Conservation (phyloP, 352 stramenopile genomes). For the Phytophthora multivora region DNA sequence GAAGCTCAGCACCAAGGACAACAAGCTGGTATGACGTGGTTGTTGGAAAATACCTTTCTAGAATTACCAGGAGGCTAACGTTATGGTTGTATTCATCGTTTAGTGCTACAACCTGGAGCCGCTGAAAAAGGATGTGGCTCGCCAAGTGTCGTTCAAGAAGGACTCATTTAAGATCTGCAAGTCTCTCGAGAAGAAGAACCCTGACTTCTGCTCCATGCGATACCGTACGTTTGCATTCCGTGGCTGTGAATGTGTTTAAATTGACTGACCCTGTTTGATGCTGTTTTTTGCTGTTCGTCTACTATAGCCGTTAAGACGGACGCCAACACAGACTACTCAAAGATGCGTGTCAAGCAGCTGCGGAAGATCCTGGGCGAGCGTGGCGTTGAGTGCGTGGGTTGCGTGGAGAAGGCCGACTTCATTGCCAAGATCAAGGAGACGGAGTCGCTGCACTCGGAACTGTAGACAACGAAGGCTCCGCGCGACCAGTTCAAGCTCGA, state of each 20-base stretch:
- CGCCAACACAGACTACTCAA: constrained; percentile 94
- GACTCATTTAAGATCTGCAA: constrained; percentile 94
- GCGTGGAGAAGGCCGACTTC: constrained; percentile 95
- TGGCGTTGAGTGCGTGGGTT: constrained; percentile 93
- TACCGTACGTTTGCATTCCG: constrained; percentile 79
- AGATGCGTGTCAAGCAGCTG: constrained; percentile 95
- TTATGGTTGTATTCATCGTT: constrained; percentile 6
- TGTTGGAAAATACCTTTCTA: too few species aligned
- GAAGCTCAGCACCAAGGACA: constrained; percentile 88
- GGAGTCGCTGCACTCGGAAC: constrained; percentile 77
- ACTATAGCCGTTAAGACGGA: constrained; percentile 92
- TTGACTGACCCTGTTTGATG: constrained; percentile 7
- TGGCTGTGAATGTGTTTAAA: background rate
- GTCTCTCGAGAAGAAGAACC: constrained; percentile 93
- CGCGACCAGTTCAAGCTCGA: background rate
- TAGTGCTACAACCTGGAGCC: constrained; percentile 95
- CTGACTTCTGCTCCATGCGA: constrained; percentile 94
- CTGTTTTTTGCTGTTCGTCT: background rate
- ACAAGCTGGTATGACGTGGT: constrained; percentile 76
- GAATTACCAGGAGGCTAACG: background rate
- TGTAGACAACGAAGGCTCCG: constrained; percentile 58
- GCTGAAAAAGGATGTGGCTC: constrained; percentile 94
- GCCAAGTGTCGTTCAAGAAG: constrained; percentile 92
- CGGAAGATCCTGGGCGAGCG: constrained; percentile 94
- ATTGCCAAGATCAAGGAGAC: constrained; percentile 94